A percentile compares a stretch with the other conserved stretches of the same genome.
These are phyloP conservation scores for Orbilia oligospora DNA, from an alignment of 2,329 filamentous ascomycete genomes.

Conservation along the genomic window DNA sequence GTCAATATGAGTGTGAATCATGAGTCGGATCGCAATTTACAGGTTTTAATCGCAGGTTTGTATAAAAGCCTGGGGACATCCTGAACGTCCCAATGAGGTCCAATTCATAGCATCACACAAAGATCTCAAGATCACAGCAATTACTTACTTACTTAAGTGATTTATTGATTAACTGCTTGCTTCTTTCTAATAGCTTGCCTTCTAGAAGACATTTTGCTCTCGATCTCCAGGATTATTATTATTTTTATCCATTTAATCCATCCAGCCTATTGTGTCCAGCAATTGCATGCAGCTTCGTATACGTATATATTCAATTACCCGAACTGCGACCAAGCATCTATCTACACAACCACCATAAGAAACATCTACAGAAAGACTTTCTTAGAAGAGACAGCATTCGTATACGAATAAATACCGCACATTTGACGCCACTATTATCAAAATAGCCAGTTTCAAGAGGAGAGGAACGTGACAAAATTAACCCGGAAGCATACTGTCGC, in stretches of 20 bases:
- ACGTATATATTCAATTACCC: conserved; percentile 39
- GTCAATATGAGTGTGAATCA: conserved; percentile 44
- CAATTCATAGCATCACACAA: conserved; percentile 20
- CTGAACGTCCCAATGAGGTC: conserved; percentile 7
- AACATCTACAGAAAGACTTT: not conserved
- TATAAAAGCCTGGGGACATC: conserved; percentile 49
- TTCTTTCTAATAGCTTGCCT: not conserved
- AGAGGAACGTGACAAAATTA: conserved; percentile 17
- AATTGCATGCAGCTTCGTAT: conserved; percentile 40
- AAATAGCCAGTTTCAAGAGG: conserved; percentile 52
- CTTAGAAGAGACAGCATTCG: not conserved
- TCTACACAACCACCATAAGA: not conserved
- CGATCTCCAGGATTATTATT: not conserved
- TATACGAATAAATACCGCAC: conserved; percentile 56
- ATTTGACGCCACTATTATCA: conserved; percentile 20
- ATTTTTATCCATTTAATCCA: conserved; percentile 37
- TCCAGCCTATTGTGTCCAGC: conserved; percentile 37
- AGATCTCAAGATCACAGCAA: conserved; percentile 24
- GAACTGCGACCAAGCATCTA: conserved; percentile 17
- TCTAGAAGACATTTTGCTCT: conserved; percentile 23
- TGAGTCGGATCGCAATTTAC: conserved; percentile 27
- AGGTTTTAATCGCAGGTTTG: conserved; percentile 24
- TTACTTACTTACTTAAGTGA: not conserved
- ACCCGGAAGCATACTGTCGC: conserved; percentile 26
- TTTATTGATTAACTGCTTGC: not conserved